Percentiles rank a stretch among this genome's conserved stretches.
Evolutionary conservation across 2,329 filamentous ascomycete genomes (phyloP).

Genomic region (Colletotrichum shisoi): DNA sequence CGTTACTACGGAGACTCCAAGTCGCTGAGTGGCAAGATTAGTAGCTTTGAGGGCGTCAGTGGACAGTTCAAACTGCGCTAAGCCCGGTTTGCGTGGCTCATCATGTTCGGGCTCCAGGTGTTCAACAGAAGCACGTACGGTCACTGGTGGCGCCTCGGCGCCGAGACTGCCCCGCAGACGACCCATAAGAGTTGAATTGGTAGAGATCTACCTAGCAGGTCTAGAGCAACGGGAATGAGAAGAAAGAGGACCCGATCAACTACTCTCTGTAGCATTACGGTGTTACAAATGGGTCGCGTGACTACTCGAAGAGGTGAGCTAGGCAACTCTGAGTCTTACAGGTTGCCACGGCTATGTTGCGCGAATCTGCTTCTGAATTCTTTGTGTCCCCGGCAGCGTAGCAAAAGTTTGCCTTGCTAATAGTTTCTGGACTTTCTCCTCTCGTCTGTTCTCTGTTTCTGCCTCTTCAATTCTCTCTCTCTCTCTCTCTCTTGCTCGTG

Average conservation of each 20-base stretch:
- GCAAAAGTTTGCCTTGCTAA: too few relatives aligned
- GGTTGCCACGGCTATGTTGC: not conserved
- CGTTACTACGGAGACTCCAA: constrained; percentile 85
- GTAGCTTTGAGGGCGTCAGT: constrained; percentile 73
- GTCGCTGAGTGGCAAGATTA: constrained; percentile 67
- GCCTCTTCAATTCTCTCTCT: too few relatives aligned
- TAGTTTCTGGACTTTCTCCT: too few relatives aligned
- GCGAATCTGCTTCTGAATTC: not conserved
- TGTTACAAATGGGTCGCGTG: not conserved
- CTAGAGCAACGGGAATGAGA: not conserved
- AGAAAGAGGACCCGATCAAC: not conserved
- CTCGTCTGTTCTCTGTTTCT: too few relatives aligned
- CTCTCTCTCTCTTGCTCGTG: too few relatives aligned
- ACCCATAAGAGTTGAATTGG: not conserved
- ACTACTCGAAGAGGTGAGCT: not conserved
- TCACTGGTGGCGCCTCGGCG: too few relatives aligned
- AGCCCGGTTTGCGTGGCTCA: not conserved
- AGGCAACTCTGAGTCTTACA: not conserved
- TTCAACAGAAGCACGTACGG: not conserved
- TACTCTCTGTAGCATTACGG: not conserved
- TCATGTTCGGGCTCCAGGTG: not conserved
- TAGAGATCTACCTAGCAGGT: not conserved
- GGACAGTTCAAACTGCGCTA: constrained; percentile 54
- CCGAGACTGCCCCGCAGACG: not conserved
- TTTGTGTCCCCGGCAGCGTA: not conserved